phyloP scores from a whole-genome alignment of 768 basidiomycete genomes.

The Cyclocybe cylindracea region DNA sequence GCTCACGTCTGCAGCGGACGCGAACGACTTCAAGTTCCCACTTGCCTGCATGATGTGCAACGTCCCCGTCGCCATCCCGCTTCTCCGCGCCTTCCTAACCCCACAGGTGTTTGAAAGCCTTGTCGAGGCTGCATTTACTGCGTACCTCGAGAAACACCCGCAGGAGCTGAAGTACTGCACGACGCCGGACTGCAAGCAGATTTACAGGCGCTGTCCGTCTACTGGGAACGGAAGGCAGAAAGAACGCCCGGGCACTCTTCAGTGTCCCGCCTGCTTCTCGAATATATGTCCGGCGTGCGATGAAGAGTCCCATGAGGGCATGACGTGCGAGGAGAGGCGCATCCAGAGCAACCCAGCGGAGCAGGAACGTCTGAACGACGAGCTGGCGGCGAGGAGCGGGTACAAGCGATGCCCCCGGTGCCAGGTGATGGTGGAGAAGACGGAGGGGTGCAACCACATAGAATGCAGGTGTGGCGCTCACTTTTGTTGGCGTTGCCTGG shows the following conservation, averaged over 20 bases:
- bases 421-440: conserved; percentile 46
- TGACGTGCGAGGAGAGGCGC: conserved; percentile 45
- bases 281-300: conserved; percentile 50
- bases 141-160: conserved; percentile 55
- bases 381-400: conserved; percentile 38
- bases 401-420: conserved; percentile 52
- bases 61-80: conserved; percentile 51
- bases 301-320: conserved; percentile 49
- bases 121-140: conserved; percentile 54
- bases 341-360: conserved; percentile 34
- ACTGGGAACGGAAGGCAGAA: too few species aligned
- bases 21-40: conserved; percentile 46
- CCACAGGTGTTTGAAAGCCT: conserved; percentile 51
- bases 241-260: conserved; percentile 24
- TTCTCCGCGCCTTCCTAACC: conserved; percentile 52
- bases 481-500: conserved; percentile 58
- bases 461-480: conserved; percentile 51
- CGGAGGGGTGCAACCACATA: conserved; percentile 58
- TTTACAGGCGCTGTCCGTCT: conserved; percentile 43
- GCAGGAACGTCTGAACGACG: conserved; percentile 42
- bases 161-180: conserved; percentile 66
- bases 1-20: conserved; percentile 40
- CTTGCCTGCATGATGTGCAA: conserved; percentile 62
- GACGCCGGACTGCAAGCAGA: conserved; percentile 70
- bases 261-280: conserved; percentile 55